phyloP scores from a whole-genome alignment of 306 rosid genomes.

The Prunus armeniaca region DNA sequence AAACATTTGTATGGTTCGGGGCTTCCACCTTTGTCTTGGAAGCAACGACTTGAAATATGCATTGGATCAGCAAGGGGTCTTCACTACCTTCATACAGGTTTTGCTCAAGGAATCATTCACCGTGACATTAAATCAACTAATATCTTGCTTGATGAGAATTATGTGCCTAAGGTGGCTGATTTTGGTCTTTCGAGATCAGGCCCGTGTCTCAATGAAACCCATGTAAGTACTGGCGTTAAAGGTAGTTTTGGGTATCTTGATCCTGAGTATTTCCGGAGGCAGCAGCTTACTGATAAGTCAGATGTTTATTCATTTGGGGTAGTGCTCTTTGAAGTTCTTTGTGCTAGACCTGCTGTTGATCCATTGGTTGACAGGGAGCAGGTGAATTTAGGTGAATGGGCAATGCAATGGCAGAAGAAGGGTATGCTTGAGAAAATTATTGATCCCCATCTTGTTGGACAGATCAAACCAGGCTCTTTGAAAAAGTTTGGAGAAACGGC shows the following conservation, averaged over 20 bases:
- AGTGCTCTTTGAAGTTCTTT: constrained; percentile 90
- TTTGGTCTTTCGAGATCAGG: constrained; percentile 97
- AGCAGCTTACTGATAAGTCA: constrained; percentile 93
- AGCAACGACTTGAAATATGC: constrained; percentile 92
- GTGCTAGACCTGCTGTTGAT: constrained; percentile 95
- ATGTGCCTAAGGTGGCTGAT: constrained; percentile 96
- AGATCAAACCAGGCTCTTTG: constrained; percentile 61
- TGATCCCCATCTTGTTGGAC: constrained; percentile 63
- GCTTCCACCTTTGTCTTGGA: constrained; percentile 66
- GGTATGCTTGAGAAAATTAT: constrained; percentile 74
- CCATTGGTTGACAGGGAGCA: constrained; percentile 77
- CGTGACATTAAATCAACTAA: constrained; percentile 97
- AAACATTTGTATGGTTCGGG: constrained; percentile 71
- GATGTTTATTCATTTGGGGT: constrained; percentile 97
- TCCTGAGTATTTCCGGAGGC: constrained; percentile 95
- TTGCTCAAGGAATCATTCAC: constrained; percentile 94
- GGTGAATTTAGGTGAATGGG: constrained; percentile 96
- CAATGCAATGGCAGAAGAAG: constrained; percentile 76
- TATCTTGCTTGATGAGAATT: constrained; percentile 78
- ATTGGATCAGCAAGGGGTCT: constrained; percentile 95
- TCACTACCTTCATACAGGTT: constrained; percentile 98
- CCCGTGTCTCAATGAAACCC: constrained; percentile 85
- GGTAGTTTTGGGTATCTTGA: constrained; percentile 97
- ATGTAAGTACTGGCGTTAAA: constrained; percentile 93
- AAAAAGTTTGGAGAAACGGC: constrained; percentile 93